A percentile compares a stretch with the other conserved stretches of the same genome.
These are phyloP conservation scores for Dissoconium aciculare DNA, from an alignment of 2,329 filamentous ascomycete species.

Conservation along the genomic window DNA sequence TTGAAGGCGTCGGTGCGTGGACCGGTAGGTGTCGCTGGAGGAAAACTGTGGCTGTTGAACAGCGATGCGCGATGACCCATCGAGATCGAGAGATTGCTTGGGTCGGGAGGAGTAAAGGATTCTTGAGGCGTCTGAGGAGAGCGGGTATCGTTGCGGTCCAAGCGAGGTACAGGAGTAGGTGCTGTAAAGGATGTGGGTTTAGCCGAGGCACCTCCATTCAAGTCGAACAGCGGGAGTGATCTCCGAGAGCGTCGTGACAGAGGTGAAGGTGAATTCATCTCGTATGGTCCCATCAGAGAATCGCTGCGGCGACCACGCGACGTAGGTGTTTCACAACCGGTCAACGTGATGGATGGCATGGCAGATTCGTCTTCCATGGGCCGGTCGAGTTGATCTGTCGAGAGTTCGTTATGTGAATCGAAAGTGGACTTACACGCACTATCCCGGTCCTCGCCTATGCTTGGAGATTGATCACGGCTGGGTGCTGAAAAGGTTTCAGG, in stretches of 20 bases:
- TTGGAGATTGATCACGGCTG: conserved; percentile 19
- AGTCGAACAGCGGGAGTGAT: conserved; percentile 15
- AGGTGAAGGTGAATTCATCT: conserved; percentile 26
- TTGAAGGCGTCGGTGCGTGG: conserved; percentile 43
- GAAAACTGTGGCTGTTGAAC: conserved; percentile 34
- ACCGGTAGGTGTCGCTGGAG: conserved; percentile 71
- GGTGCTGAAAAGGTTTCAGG: conserved; percentile 34
- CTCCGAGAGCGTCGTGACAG: conserved; percentile 25
- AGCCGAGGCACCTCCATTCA: conserved; percentile 10
- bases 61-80: conserved; percentile 34
- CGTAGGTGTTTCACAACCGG: conserved; percentile 20
- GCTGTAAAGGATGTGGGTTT: conserved; percentile 15
- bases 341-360: conserved; percentile 23
- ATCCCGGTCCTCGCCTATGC: conserved; percentile 12
- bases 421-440: conserved; percentile 26
- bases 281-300: conserved; percentile 25
- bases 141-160: conserved; percentile 11
- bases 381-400: neutral
- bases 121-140: conserved; percentile 58
- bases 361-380: conserved; percentile 17
- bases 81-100: conserved; percentile 71
- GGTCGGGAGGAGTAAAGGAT: conserved; percentile 58
- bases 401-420: neutral
- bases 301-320: conserved; percentile 26
- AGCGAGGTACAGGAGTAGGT: conserved; percentile 8